These are phyloP conservation scores for Acanthamoeba healyi DNA, from an alignment of 208 protist genomes.

Conservation along the genomic window DNA sequence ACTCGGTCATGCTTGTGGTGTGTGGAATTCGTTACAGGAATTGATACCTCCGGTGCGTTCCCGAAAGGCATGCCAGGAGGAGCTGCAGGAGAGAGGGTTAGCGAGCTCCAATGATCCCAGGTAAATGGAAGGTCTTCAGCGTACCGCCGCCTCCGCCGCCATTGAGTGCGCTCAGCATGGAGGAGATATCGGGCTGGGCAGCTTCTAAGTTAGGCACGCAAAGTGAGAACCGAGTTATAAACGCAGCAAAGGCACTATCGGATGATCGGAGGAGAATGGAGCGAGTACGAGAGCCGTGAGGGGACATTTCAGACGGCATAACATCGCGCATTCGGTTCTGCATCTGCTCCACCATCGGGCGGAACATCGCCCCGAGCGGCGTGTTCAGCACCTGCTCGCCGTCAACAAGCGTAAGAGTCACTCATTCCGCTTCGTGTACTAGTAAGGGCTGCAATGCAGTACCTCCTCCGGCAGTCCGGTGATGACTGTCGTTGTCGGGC, in stretches of 20 bases:
- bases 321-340: conserved; percentile 66
- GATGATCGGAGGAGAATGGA: neutral
- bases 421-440: neutral
- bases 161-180: neutral
- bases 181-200: neutral
- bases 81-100: neutral
- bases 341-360: conserved; percentile 71
- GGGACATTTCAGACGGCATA: neutral
- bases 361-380: conserved; percentile 49
- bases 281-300: neutral
- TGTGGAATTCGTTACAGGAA: neutral
- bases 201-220: neutral
- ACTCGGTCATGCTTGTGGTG: conserved; percentile 44
- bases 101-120: neutral
- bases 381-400: conserved; percentile 37
- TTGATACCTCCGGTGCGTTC: neutral
- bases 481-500: conserved; percentile 1
- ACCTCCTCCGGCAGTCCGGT: conserved; percentile 70
- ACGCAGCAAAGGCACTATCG: neutral
- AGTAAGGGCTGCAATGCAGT: neutral
- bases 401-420: neutral
- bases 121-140: neutral
- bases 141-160: neutral
- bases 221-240: neutral
- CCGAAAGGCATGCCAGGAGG: neutral